These are phyloP conservation scores for Thielaviopsis populi DNA, from an alignment of 2,329 filamentous ascomycete genomes.

Conservation along the genomic window DNA sequence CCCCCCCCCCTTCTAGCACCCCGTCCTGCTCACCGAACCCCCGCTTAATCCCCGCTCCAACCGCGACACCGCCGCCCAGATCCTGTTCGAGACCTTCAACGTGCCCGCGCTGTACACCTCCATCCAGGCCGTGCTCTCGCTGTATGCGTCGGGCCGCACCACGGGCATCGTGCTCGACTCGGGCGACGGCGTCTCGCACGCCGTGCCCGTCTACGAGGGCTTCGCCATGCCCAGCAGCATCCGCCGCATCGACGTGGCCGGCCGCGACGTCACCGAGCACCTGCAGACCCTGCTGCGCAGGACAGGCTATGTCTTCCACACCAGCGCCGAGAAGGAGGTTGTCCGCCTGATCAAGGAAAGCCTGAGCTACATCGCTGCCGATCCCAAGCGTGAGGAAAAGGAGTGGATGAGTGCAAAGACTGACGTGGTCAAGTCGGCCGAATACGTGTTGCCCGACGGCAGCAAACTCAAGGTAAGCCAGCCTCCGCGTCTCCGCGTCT, in stretches of 20 bases:
- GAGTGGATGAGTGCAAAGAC: constrained; percentile 76
- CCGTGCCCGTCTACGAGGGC: constrained; percentile 93
- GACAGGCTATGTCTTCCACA: constrained; percentile 88
- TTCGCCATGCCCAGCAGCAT: constrained; percentile 96
- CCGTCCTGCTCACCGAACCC: constrained; percentile 88
- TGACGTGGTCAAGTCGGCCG: constrained; percentile 61
- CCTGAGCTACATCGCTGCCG: constrained; percentile 76
- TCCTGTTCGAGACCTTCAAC: constrained; percentile 97
- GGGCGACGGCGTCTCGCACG: constrained; percentile 91
- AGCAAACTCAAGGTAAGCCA: constrained; percentile 67
- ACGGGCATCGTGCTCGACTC: constrained; percentile 92
- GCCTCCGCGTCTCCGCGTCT: neutral
- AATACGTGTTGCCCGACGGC: constrained; percentile 84
- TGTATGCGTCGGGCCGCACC: constrained; percentile 91
- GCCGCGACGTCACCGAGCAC: constrained; percentile 89
- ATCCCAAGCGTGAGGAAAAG: constrained; percentile 89
- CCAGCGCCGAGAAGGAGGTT: constrained; percentile 97
- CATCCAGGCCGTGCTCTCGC: constrained; percentile 87
- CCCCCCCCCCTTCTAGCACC: constrained; percentile 52
- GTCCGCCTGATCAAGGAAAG: constrained; percentile 94
- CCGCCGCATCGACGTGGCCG: constrained; percentile 87
- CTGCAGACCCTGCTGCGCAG: constrained; percentile 83
- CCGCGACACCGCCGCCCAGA: constrained; percentile 89
- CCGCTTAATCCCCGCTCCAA: constrained; percentile 91
- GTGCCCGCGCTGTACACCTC: constrained; percentile 92